Base-by-base conservation (phyloP, 352 stramenopile genomes). In the Poterioochromonas sp. region DNA sequence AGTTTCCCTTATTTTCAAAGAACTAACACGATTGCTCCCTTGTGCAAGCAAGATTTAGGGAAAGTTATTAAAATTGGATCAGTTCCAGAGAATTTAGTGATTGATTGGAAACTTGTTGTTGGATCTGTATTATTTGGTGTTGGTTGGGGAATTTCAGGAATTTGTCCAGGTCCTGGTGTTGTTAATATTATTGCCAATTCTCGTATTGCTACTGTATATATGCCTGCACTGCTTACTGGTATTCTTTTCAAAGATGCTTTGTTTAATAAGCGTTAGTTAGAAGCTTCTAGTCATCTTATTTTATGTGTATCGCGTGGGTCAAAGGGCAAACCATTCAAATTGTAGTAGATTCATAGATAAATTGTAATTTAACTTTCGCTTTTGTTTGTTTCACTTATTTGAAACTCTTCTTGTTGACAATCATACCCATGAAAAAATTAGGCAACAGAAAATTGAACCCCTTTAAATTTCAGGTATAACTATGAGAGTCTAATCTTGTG, bases 161-260 rank as follows among this genome's bases (percentile, higher is more conserved):
- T 86, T 22, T 86, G 83, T 54, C 83, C 83, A 29, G 83, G 82
- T 26, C 83, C 83, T 39, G 80, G 65, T 5, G 26, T 85, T 26
- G 62, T 84, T 35, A 39, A 2, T 34, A 5, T 74, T 58, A 37
- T 34, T 35, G 39, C 43, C 15, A 35, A 1, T 39, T 39, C 12
- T 34, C 2, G n/a, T n/a, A 1, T 35, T 29, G 37, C 65, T 40
- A 34, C 22, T 37, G 20, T 74, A 35, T 74, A 54, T 34, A 54
- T 74, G 20, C 65, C 65, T 58, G 22, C 22, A 11, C 15, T 74
- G 40, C 22, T 74, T 3, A 20, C 53, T 53, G 65, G 65, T n/a
- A 74, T 74, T 20, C 53, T 64, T 26, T 64, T 64, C 12, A 64
- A 35, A 26, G 29, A 64, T n/a, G n/a, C n/a, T n/a, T n/a, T n/a